phyloP scores from a whole-genome alignment of 2,329 filamentous ascomycete genomes.

The Apiospora aurea region DNA sequence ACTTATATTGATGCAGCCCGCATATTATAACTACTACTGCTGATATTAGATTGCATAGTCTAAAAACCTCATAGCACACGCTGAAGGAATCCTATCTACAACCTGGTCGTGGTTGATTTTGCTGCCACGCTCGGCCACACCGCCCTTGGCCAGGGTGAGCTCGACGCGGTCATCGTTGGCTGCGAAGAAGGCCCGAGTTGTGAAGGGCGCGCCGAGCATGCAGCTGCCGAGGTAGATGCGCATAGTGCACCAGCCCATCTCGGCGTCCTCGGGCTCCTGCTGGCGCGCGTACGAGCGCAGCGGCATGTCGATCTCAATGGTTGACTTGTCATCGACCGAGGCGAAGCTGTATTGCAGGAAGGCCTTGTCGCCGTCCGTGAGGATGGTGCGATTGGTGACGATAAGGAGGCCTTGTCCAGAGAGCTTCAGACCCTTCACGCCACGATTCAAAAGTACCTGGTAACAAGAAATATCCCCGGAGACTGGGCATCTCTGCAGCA shows the following conservation, averaged over 20 bases:
- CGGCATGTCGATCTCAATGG: slow-evolving; percentile 37
- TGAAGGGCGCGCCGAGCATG: slow-evolving; percentile 42
- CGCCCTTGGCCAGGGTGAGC: slow-evolving; percentile 44
- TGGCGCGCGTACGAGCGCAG: slow-evolving; percentile 42
- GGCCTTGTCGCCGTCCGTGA: slow-evolving; percentile 35
- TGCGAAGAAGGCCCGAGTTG: slow-evolving; percentile 41
- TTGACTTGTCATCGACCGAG: slow-evolving; percentile 33
- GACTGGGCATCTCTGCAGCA: no score
- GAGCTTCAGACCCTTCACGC: no score
- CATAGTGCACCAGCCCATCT: slow-evolving; percentile 37
- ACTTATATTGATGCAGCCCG: no score
- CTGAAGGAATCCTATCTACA: slow-evolving; percentile 17
- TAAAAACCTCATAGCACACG: no score
- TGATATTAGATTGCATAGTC: no score
- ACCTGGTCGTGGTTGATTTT: slow-evolving; percentile 15
- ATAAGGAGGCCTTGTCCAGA: no score
- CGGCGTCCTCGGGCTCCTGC: slow-evolving; percentile 29
- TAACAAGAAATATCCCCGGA: no score
- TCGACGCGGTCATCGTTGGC: slow-evolving; percentile 41
- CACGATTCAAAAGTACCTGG: no score
- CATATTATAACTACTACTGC: no score
- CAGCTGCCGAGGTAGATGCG: slow-evolving; percentile 39
- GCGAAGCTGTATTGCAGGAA: slow-evolving; percentile 34
- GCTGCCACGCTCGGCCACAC: slow-evolving; percentile 37
- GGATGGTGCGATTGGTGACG: no score